Evolutionary conservation across 2,329 filamentous ascomycete genomes (phyloP), one percentile per base, ranked within the genome.

Genomic region (Phaeophleospora eucalypticola): DNA sequence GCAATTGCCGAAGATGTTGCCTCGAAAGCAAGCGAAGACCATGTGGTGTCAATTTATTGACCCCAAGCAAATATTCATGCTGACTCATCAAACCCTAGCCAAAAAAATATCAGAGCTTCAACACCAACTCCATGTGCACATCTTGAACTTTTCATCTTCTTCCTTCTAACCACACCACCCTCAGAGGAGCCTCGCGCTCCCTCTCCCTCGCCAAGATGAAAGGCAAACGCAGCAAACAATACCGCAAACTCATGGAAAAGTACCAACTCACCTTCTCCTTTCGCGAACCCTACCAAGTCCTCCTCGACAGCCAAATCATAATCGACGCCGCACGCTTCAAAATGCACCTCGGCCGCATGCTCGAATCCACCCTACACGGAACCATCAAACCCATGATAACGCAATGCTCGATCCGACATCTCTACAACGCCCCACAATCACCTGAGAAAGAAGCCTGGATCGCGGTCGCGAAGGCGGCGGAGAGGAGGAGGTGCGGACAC

Each of bases 181-280:
- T 29, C 12, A 6, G 6, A 29, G 24, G 24, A 29, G 24, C 24
- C 12, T 12, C 12, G 6, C 24, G 24, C 24, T 29, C 24, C 24
- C 7, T 12, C 6, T 12, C 6, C 24, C 24, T 29, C 7, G 24
- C 57, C 67, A 78, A 60, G 40, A 86, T 85, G 80, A 76, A 81
- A 62, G 82, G 82, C 44, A 87, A 87, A 70, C 76, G 81, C 50
- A 77, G 75, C 35, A 84, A 87, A 69, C 83, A 85, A 61, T 89
- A 89, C 68, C 81, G 84, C 65, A 96, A 96, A 82, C 82, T 96
- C 63, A 94, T 98, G 84, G 84, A 89, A 70, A 85, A 91, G 65
- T 95, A 90, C 78, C 82, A 84, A 64, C 79, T 91, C 67, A 83
- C 82, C 51, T 96, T 95, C 66, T 85, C 86, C 51, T 96, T 96